Evolutionary conservation across 2,329 filamentous ascomycete species (phyloP).

Genomic region (Aquanectria penicillioides): DNA sequence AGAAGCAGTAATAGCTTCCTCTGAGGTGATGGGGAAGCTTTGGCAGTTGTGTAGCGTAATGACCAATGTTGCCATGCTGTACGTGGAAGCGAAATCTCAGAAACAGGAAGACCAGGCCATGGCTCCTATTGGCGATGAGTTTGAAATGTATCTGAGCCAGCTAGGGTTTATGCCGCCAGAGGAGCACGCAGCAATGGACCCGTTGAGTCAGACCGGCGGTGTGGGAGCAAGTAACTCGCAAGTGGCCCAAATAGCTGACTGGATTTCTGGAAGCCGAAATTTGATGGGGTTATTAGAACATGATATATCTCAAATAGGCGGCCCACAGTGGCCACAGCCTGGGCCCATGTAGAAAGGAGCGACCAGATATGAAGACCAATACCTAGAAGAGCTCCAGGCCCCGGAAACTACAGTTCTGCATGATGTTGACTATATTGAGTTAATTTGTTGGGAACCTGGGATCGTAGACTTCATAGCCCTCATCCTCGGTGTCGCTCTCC

Average conservation of each 20-base stretch:
- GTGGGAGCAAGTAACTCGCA: conserved; percentile 42
- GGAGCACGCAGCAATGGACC: conserved; percentile 41
- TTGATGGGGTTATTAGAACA: conserved; percentile 74
- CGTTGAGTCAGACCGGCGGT: conserved; percentile 29
- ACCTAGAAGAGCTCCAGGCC: conserved; percentile 13
- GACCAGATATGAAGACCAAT: background rate
- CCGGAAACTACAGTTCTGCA: background rate
- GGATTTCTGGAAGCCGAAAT: conserved; percentile 73
- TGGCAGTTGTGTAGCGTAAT: conserved; percentile 71
- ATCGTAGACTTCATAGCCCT: conserved; percentile 76
- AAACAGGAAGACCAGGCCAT: conserved; percentile 58
- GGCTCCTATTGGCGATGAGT: conserved; percentile 64
- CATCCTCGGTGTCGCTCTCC: conserved; percentile 75
- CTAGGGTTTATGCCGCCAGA: conserved; percentile 66
- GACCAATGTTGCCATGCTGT: conserved; percentile 68
- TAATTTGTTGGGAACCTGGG: conserved; percentile 69
- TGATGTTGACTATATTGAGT: conserved; percentile 44
- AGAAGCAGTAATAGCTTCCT: conserved; percentile 59
- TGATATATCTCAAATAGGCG: conserved; percentile 60
- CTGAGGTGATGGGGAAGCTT: conserved; percentile 68
- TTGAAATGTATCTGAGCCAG: conserved; percentile 72
- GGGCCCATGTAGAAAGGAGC: conserved; percentile 31
- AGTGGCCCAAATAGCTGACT: conserved; percentile 66
- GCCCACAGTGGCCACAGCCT: conserved; percentile 47
- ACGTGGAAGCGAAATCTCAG: conserved; percentile 67